Conservation (phyloP, 371 early-diverging fungal species). For the Syncephalastrum contaminatum region DNA sequence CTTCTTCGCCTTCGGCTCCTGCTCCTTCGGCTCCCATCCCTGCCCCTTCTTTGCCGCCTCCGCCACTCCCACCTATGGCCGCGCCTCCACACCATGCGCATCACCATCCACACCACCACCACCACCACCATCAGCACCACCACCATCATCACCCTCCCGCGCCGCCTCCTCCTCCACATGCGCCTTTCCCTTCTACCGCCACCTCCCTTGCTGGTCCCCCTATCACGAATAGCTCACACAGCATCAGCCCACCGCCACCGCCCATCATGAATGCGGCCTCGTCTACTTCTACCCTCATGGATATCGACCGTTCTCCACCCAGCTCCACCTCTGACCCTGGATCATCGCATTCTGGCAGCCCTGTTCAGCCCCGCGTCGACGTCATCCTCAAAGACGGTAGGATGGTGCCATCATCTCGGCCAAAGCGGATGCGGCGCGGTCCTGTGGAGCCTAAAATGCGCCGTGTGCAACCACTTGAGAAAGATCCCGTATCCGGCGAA, state of each 20-base stretch:
- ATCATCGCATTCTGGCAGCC: conserved; percentile 1
- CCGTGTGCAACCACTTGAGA: conserved; percentile 54
- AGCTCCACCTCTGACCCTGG: neutral
- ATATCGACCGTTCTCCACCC: conserved; percentile 5
- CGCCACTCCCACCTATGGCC: neutral
- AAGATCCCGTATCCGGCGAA: conserved; percentile 58
- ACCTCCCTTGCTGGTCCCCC: too few relatives aligned
- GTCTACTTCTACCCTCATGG: neutral
- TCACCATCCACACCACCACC: conserved; percentile 3
- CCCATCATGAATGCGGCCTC: too few relatives aligned
- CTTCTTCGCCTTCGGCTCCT: neutral
- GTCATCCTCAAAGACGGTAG: conserved; percentile 17
- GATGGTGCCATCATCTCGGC: conserved; percentile 32
- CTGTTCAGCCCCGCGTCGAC: conserved; percentile 10
- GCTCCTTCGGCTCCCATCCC: neutral
- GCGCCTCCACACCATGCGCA: conserved; percentile 2
- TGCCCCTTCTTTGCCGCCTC: too few relatives aligned
- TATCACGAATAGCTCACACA: too few relatives aligned
- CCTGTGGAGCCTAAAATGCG: conserved; percentile 35
- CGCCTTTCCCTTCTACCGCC: neutral
- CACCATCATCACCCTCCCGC: neutral
- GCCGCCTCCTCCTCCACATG: conserved; percentile 4
- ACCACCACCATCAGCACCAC: neutral
- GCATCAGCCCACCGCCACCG: too few relatives aligned
- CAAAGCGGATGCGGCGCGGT: conserved; percentile 42